Evolutionary conservation across 257 asterid species (phyloP), one percentile per base, ranked within the genome.

Genomic region (Solanum verrucosum): DNA sequence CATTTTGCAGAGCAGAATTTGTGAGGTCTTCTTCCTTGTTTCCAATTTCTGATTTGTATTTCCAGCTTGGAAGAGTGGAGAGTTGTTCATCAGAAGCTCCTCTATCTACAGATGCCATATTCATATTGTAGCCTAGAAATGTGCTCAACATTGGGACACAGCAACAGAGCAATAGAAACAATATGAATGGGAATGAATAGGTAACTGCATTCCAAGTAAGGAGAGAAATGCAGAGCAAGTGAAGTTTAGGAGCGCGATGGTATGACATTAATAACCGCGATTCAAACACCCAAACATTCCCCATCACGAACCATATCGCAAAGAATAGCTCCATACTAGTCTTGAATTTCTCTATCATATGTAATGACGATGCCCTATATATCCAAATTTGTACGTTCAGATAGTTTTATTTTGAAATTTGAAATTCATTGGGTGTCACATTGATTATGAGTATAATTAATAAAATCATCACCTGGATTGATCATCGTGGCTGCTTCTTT

Each of bases 301-400:
- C 99, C 96, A 96, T 93, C 88, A 97, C 99, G 35, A 97, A 96
- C 99, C 99, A 97, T 91, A 97, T 94, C 7, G 99, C 99, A 29
- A 94, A 96, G 85, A 95, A 85, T 40, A 97, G 92, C 91, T 97
- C 99, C 0, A 94, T 89, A 16, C 90, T 91, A 9, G 94, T 92
- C 90, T 91, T 91, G 92, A 91, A 93, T 88, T 89, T 97, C 90
- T 93, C 91, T 92, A 92, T 87, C 87, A 56, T 56, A 84, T 92
- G 95, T 91, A 81, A 27, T n/a, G 31, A n/a, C 15, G 31, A 63
- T 29, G 70, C 29, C 70, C 85, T 81, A 12, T 65, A n/a, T n/a
- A 81, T 81, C 29, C n/a, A 16, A 14, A 79, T 79, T 78, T 78
- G 35, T 78, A 59, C 9, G 25, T 59, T n/a, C 44, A 37, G n/a